These are phyloP conservation scores for Glaciozyma martinii DNA, from an alignment of 768 basidiomycete species.

Conservation along the genomic window DNA sequence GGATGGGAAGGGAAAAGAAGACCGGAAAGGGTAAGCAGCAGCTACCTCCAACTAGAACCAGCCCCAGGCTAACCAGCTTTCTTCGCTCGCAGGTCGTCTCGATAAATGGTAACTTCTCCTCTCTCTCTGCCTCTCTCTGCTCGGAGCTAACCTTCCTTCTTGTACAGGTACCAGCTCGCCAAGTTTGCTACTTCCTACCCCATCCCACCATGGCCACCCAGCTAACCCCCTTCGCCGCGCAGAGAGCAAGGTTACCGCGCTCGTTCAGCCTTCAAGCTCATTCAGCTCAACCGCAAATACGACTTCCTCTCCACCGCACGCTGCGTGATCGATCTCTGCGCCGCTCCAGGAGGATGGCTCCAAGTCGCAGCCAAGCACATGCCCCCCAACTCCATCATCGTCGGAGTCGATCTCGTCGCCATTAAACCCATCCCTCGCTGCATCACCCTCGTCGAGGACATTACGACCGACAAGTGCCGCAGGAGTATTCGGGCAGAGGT, in stretches of 20 bases:
- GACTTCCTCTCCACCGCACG: slow-evolving; percentile 72
- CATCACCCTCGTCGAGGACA: slow-evolving; percentile 84
- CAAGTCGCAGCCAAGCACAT: slow-evolving; percentile 81
- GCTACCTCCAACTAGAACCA: neutral
- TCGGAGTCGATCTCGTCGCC: slow-evolving; percentile 89
- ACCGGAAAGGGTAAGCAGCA: slow-evolving; percentile 44
- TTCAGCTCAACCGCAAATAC: slow-evolving; percentile 97
- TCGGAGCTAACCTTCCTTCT: neutral
- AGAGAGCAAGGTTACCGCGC: slow-evolving; percentile 99
- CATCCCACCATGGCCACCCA: fast-evolving
- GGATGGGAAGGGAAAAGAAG: slow-evolving; percentile 63
- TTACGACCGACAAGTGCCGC: slow-evolving; percentile 85
- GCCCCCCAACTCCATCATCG: slow-evolving; percentile 35
- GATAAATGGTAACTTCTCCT: slow-evolving; percentile 22
- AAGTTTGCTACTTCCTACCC: slow-evolving; percentile 12
- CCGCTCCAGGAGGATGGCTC: slow-evolving; percentile 97
- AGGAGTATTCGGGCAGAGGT: slow-evolving; percentile 73
- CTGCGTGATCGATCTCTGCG: slow-evolving; percentile 96
- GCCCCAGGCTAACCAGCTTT: neutral
- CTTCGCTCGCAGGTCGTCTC: slow-evolving; percentile 16
- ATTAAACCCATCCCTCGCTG: slow-evolving; percentile 93
- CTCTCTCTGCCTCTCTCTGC: neutral
- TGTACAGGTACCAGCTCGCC: slow-evolving; percentile 30
- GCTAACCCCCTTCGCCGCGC: neutral
- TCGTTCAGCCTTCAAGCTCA: slow-evolving; percentile 97